Conservation (phyloP, 1,284 basidiomycete species). For the Ceratobasidium sp. region DNA sequence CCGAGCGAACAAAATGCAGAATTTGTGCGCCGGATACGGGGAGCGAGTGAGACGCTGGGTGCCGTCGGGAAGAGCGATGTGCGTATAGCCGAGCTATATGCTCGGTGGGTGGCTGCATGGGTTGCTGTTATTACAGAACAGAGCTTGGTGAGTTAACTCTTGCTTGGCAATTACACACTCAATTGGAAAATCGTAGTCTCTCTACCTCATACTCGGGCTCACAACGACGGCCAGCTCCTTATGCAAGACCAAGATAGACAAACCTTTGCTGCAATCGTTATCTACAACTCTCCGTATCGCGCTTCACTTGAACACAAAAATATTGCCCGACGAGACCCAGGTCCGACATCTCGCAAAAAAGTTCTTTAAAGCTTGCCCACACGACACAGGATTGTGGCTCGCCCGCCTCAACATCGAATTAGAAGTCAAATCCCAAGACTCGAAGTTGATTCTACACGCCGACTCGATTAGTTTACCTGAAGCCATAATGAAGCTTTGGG, state of each 20-base stretch:
- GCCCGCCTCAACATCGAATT: constrained; percentile 66
- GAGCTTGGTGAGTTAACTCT: constrained; percentile 66
- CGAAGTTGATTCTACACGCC: constrained; percentile 53
- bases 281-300: constrained; percentile 67
- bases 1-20: constrained; percentile 54
- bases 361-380: constrained; percentile 60
- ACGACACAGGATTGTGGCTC: constrained; percentile 66
- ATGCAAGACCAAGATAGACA: constrained; percentile 49
- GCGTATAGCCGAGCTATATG: constrained; percentile 65
- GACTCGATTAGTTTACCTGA: constrained; percentile 63
- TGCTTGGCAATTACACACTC: not conserved
- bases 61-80: constrained; percentile 50
- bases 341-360: constrained; percentile 63
- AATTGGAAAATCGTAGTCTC: constrained; percentile 61
- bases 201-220: constrained; percentile 66
- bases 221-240: constrained; percentile 55
- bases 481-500: constrained; percentile 41
- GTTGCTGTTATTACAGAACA: constrained; percentile 66
- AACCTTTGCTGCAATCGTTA: constrained; percentile 61
- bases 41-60: constrained; percentile 71
- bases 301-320: constrained; percentile 51
- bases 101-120: constrained; percentile 71
- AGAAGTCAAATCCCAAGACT: constrained; percentile 53
- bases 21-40: constrained; percentile 70
- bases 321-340: constrained; percentile 58